Evolutionary conservation across 148 eudicot species (phyloP).

Genomic region (Vaccinium macrocarpon): DNA sequence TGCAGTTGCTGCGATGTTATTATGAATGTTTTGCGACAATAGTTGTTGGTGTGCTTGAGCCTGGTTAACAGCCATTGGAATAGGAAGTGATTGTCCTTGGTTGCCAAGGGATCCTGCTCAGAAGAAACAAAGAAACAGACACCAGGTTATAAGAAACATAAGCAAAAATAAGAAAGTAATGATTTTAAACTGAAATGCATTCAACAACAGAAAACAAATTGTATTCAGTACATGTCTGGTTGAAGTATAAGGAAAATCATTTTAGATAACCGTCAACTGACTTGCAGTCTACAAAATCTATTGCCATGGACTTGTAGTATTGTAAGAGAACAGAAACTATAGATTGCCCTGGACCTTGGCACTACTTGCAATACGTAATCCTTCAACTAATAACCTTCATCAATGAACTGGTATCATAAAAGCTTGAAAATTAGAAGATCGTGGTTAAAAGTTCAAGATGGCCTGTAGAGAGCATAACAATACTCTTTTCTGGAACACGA

Average conservation of each 20-base stretch:
- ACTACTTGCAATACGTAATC: not conserved
- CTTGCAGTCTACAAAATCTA: not conserved
- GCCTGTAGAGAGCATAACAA: not conserved
- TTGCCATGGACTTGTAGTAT: too few relatives aligned
- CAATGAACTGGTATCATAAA: not conserved
- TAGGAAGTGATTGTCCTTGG: constrained; percentile 64
- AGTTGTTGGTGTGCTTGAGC: constrained; percentile 61
- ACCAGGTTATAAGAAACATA: not conserved
- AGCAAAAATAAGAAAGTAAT: not conserved
- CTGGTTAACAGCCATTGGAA: constrained; percentile 60
- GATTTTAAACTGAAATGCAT: not conserved
- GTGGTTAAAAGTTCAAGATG: not conserved
- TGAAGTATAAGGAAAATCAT: not conserved
- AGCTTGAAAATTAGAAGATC: not conserved
- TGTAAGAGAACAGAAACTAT: too few relatives aligned
- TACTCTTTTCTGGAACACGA: not conserved
- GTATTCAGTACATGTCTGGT: not conserved
- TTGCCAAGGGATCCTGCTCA: constrained; percentile 53
- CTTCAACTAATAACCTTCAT: not conserved
- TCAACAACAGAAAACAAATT: not conserved
- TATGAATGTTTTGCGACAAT: constrained; percentile 62
- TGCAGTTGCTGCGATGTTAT: constrained; percentile 46
- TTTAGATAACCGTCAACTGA: not conserved
- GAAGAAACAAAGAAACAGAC: too few relatives aligned
- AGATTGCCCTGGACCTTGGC: not conserved